phyloP scores from a whole-genome alignment of 1,284 basidiomycete genomes.

The Meripilus lineatus region DNA sequence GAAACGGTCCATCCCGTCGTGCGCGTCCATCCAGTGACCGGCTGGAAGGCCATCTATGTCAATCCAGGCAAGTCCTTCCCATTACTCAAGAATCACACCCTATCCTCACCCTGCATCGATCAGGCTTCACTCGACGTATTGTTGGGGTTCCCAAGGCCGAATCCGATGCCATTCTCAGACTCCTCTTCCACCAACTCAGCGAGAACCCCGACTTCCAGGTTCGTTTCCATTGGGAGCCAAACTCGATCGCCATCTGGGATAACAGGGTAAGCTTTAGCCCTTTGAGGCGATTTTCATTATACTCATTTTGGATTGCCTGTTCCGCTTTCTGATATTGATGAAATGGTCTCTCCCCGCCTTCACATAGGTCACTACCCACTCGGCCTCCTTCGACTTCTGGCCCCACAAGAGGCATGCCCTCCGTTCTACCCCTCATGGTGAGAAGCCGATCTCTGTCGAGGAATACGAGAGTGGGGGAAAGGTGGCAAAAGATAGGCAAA shows the following conservation, averaged over 20 bases:
- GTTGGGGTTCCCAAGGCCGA: slow-evolving; percentile 77
- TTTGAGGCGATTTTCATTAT: no score
- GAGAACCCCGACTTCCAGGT: slow-evolving; percentile 70
- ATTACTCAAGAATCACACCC: slow-evolving; percentile 8
- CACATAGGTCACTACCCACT: slow-evolving; percentile 74
- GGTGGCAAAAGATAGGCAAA: slow-evolving; percentile 58
- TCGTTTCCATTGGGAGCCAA: slow-evolving; percentile 65
- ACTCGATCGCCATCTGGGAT: slow-evolving; percentile 71
- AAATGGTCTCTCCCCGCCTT: no score
- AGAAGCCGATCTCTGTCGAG: slow-evolving; percentile 70
- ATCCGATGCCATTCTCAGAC: slow-evolving; percentile 64
- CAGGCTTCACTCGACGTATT: slow-evolving; percentile 67
- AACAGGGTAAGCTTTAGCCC: slow-evolving; percentile 58
- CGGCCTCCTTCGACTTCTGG: slow-evolving; percentile 77
- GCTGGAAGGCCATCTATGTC: slow-evolving; percentile 76
- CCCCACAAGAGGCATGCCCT: slow-evolving; percentile 71
- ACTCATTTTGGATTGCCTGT: no score
- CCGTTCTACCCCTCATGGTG: slow-evolving; percentile 78
- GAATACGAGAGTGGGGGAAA: slow-evolving; percentile 69
- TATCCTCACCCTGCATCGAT: slow-evolving; percentile 2
- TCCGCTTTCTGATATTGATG: no score
- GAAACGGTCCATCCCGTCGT: slow-evolving; percentile 69
- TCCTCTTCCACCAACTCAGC: slow-evolving; percentile 68
- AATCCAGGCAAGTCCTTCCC: slow-evolving; percentile 46
- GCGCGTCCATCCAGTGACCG: slow-evolving; percentile 74